Evolutionary conservation across 305 asterid species (phyloP).

Genomic region (Solanum hybrid): DNA sequence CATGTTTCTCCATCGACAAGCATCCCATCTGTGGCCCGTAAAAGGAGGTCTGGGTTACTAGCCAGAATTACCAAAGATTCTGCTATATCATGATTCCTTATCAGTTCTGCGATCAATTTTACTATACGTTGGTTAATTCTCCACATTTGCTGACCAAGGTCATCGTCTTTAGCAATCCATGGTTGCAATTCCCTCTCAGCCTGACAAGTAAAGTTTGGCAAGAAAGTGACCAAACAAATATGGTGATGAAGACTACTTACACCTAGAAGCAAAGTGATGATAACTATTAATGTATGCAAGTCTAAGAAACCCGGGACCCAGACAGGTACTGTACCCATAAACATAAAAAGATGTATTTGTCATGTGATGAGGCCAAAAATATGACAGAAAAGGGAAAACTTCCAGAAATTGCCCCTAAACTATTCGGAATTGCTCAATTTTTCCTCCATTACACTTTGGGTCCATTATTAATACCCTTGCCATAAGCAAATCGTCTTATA

Average conservation of each 20-base stretch:
- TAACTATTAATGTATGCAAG: neutral
- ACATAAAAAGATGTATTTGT: neutral
- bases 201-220: slow-evolving; percentile 45
- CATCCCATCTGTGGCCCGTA: slow-evolving; percentile 97
- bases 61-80: slow-evolving; percentile 82
- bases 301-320: neutral
- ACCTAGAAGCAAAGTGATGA: neutral
- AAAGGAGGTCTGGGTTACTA: slow-evolving; percentile 86
- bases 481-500: neutral
- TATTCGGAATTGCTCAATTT: neutral
- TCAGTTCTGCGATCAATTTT: slow-evolving; percentile 79
- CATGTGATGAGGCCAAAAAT: neutral
- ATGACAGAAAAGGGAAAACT: neutral
- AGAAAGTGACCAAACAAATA: slow-evolving; percentile 35
- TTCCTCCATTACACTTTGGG: neutral
- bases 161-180: slow-evolving; percentile 94
- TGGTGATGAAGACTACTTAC: neutral
- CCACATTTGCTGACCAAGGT: slow-evolving; percentile 91
- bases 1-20: slow-evolving; percentile 98
- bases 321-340: neutral
- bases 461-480: neutral
- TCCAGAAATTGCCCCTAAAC: neutral
- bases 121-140: slow-evolving; percentile 83
- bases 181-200: slow-evolving; percentile 95
- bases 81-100: slow-evolving; percentile 85